Evolutionary conservation across 176 grass and related monocot species (phyloP).

Genomic region (Lolium multiflorum): DNA sequence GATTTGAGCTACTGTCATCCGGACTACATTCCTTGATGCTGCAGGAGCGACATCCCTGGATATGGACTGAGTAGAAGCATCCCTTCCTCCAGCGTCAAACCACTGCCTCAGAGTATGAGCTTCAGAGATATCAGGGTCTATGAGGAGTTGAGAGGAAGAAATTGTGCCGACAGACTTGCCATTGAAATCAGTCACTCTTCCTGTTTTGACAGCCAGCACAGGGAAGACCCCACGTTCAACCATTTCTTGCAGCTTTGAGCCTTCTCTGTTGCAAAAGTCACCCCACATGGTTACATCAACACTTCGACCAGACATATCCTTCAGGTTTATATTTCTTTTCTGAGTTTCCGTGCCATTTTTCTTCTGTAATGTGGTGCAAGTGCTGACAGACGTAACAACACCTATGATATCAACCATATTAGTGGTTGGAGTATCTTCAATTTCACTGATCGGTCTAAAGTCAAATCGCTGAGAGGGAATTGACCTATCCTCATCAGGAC

Average conservation of each 20-base stretch:
- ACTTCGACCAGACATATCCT: constrained; percentile 83
- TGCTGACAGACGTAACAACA: constrained; percentile 78
- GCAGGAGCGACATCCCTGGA: constrained; percentile 73
- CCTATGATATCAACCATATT: constrained; percentile 84
- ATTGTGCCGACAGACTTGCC: constrained; percentile 94
- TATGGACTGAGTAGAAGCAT: constrained; percentile 80
- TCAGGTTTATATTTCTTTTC: constrained; percentile 76
- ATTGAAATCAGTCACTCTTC: constrained; percentile 93
- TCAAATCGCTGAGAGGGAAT: constrained; percentile 88
- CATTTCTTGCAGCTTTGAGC: constrained; percentile 70
- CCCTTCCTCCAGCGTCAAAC: constrained; percentile 84
- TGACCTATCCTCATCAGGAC: constrained; percentile 73
- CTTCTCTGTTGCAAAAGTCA: constrained; percentile 96
- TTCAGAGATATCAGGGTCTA: constrained; percentile 83
- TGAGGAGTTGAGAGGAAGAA: constrained; percentile 79
- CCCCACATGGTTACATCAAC: constrained; percentile 97
- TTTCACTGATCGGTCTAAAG: constrained; percentile 76
- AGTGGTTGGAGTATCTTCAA: constrained; percentile 79
- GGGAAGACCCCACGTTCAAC: constrained; percentile 62
- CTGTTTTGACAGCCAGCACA: constrained; percentile 82
- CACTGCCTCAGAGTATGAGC: constrained; percentile 72
- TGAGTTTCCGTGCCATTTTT: constrained; percentile 97
- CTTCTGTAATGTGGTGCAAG: constrained; percentile 74
- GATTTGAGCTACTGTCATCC: constrained; percentile 75
- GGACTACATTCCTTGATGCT: constrained; percentile 64